Base-by-base conservation (phyloP, 116 monocot genomes). In the Thalassia testudinum region DNA sequence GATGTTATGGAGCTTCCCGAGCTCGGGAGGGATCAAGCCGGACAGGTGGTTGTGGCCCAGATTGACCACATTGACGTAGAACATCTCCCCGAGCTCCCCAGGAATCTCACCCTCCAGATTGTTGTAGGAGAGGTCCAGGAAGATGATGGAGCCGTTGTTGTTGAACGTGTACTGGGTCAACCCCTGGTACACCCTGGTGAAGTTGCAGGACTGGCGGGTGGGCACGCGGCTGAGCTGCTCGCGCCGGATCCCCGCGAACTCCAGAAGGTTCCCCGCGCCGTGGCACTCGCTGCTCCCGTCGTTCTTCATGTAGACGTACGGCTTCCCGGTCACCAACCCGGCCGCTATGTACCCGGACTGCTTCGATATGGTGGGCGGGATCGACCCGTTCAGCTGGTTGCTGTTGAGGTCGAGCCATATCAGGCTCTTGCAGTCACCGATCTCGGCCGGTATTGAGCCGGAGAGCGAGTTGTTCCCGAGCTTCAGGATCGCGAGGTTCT, bases 361-460 rank as follows among this genome's bases (percentile, higher is more conserved):
- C 60, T 68, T 72, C 17, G 84, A 61, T 1, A 84, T 54, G 18
- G 64, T 44, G 11, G 58, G 50, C 0, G 90, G 90, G 28, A 90
- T 75, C 12, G 56, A 43, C 8, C 84, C 90, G 20, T 61, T 78
- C 44, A 90, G 49, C n/a, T 47, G 63, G 56, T 90, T 90, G 58
- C 72, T 90, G 62, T 81, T 84, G 23, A 84, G 75, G 50, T 84
- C 90, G 0, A 90, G 57, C 90, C 90, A 90, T 18, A 90, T 72
- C 43, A 90, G 55, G 75, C 83, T 90, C 72, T 62, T 75, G 67
- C 80, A 84, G 53, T 80, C 70, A 0, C 84, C 84, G 7, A 90
- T 59, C 72, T 79, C 77, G 14, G 74, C 57, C 5, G 90, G 91
- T 19, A 91, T 85, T 0, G 40, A 23, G 1, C 85, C 91, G 0